phyloP scores from a whole-genome alignment of 257 asterid genomes.

The Nicotiana sylvestris region DNA sequence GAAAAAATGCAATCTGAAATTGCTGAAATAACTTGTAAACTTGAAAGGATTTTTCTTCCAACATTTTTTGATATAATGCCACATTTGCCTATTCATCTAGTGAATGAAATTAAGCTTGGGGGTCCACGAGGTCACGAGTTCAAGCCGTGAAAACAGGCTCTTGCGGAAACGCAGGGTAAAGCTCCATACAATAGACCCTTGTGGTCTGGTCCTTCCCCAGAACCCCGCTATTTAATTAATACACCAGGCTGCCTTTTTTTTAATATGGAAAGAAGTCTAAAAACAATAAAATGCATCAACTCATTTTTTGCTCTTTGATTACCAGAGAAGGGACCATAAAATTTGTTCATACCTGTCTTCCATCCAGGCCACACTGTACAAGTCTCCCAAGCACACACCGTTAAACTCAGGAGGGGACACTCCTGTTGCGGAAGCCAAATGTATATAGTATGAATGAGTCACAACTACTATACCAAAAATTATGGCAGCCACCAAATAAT shows the following conservation, averaged over 20 bases:
- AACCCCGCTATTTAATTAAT: too few species aligned
- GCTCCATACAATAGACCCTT: too few species aligned
- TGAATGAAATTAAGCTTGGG: not conserved
- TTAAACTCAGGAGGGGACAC: not conserved
- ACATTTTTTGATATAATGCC: not conserved
- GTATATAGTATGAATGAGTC: too few species aligned
- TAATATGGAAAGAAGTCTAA: not conserved
- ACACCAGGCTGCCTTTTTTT: too few species aligned
- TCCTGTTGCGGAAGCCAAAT: too few species aligned
- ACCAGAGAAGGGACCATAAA: not conserved
- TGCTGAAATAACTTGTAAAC: not conserved
- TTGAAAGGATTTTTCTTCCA: too few species aligned
- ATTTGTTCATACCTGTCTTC: conserved; percentile 61
- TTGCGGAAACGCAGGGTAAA: too few species aligned
- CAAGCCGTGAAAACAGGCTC: too few species aligned
- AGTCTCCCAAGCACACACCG: conserved; percentile 48
- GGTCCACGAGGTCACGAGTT: not conserved
- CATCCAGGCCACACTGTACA: conserved; percentile 95
- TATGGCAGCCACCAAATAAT: too few species aligned
- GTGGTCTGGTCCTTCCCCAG: too few species aligned
- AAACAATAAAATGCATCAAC: not conserved
- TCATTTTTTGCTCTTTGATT: not conserved
- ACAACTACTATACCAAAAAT: too few species aligned
- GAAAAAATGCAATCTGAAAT: not conserved
- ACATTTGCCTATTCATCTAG: not conserved